These are phyloP conservation scores for Massarina eburnea DNA, from an alignment of 2,329 filamentous ascomycete species.

Conservation along the genomic window DNA sequence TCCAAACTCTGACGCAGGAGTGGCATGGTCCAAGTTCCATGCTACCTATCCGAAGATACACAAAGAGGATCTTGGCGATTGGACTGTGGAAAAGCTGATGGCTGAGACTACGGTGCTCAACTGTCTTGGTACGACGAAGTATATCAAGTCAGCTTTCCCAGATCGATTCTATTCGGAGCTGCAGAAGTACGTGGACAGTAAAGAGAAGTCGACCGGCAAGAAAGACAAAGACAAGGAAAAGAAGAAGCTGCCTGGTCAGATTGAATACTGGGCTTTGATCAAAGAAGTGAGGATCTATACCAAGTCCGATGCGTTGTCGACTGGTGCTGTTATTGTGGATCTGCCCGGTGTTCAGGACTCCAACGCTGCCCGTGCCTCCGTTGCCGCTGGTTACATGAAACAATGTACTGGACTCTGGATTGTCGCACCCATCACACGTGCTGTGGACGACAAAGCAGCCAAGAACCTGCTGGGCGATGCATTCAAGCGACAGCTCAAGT, in stretches of 20 bases:
- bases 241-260: slow-evolving; percentile 26
- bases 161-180: slow-evolving; percentile 50
- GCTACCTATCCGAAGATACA: slow-evolving; percentile 50
- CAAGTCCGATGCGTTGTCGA: slow-evolving; percentile 54
- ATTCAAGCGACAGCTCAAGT: slow-evolving; percentile 62
- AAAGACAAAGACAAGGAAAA: slow-evolving; percentile 25
- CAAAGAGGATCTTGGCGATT: slow-evolving; percentile 43
- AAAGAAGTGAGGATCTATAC: slow-evolving; percentile 57
- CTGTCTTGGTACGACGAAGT: slow-evolving; percentile 52
- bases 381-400: slow-evolving; percentile 62
- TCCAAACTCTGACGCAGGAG: slow-evolving; percentile 50
- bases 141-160: slow-evolving; percentile 43
- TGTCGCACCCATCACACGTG: slow-evolving; percentile 62
- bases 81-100: slow-evolving; percentile 47
- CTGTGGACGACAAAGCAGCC: slow-evolving; percentile 62
- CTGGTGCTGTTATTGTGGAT: slow-evolving; percentile 60
- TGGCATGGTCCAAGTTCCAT: slow-evolving; percentile 56
- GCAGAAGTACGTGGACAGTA: slow-evolving; percentile 58
- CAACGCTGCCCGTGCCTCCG: slow-evolving; percentile 60
- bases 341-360: slow-evolving; percentile 62
- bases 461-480: slow-evolving; percentile 58
- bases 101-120: slow-evolving; percentile 40
- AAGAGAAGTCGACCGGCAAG: slow-evolving; percentile 49
- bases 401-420: slow-evolving; percentile 63
- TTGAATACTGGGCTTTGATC: slow-evolving; percentile 55